These are phyloP conservation scores for Gynostemma pentaphyllum DNA, from an alignment of 306 rosid genomes.

Conservation along the genomic window DNA sequence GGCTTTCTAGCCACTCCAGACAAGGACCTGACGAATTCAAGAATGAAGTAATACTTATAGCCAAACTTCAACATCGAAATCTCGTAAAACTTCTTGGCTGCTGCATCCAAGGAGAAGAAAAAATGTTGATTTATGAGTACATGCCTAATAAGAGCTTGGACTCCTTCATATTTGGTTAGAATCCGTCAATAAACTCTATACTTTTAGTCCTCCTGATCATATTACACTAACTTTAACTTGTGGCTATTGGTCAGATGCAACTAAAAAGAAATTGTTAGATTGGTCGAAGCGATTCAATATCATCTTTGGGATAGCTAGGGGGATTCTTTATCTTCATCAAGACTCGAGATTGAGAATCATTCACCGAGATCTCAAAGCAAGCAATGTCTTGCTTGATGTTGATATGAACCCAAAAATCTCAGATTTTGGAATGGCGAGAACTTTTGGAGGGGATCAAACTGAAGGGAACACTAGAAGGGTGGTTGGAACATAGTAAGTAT, in stretches of 20 bases:
- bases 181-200: not conserved
- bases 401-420: constrained; percentile 51
- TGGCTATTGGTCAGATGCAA: constrained; percentile 13
- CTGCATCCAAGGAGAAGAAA: constrained; percentile 40
- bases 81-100: constrained; percentile 55
- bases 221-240: not conserved
- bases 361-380: constrained; percentile 43
- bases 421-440: constrained; percentile 50
- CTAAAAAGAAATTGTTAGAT: constrained; percentile 9
- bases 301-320: constrained; percentile 35
- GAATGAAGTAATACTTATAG: constrained; percentile 45
- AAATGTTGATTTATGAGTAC: constrained; percentile 44
- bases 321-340: constrained; percentile 44
- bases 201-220: not conserved
- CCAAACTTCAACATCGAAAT: constrained; percentile 62
- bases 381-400: constrained; percentile 36
- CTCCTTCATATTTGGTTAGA: constrained; percentile 47
- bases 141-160: constrained; percentile 57
- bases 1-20: constrained; percentile 35
- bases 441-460: constrained; percentile 27
- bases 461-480: constrained; percentile 34
- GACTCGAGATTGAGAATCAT: constrained; percentile 47
- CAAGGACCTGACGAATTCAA: constrained; percentile 52
- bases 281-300: constrained; percentile 37
- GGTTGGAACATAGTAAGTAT: constrained; percentile 46